phyloP scores from a whole-genome alignment of 106 monocot genomes.

The Dendrobium officinale region DNA sequence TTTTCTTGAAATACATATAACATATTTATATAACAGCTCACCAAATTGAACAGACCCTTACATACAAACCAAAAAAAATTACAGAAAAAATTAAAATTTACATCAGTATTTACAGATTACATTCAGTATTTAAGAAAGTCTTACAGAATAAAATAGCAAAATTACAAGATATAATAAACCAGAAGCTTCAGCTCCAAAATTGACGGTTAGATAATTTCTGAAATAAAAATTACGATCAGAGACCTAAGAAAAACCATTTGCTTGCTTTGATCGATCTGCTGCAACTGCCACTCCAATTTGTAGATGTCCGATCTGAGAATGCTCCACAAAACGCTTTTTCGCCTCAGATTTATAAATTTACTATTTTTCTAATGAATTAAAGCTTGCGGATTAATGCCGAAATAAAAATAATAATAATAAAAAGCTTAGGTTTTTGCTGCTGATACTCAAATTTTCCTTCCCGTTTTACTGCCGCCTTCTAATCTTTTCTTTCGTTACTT shows the following conservation, averaged over 20 bases:
- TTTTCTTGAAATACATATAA: background rate
- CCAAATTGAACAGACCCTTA: background rate
- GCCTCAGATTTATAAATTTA: background rate
- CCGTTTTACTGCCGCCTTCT: background rate
- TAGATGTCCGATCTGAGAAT: background rate
- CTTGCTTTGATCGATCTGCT: background rate
- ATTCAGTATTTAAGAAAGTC: background rate
- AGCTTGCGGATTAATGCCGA: background rate
- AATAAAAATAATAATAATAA: background rate
- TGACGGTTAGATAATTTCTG: background rate
- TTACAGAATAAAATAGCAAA: background rate
- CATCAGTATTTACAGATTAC: background rate
- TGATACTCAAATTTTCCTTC: background rate
- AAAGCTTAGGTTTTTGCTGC: background rate
- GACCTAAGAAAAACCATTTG: background rate
- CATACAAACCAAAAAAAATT: no score
- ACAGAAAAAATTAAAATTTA: background rate
- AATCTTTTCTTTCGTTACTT: conserved; percentile 2
- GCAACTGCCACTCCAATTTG: background rate
- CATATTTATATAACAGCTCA: background rate
- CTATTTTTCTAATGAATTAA: background rate
- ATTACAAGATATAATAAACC: background rate
- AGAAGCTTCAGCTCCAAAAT: background rate
- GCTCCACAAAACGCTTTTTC: background rate
- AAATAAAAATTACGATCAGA: background rate